Conservation (phyloP, 768 basidiomycete species). For the Boletus barrowsii region DNA sequence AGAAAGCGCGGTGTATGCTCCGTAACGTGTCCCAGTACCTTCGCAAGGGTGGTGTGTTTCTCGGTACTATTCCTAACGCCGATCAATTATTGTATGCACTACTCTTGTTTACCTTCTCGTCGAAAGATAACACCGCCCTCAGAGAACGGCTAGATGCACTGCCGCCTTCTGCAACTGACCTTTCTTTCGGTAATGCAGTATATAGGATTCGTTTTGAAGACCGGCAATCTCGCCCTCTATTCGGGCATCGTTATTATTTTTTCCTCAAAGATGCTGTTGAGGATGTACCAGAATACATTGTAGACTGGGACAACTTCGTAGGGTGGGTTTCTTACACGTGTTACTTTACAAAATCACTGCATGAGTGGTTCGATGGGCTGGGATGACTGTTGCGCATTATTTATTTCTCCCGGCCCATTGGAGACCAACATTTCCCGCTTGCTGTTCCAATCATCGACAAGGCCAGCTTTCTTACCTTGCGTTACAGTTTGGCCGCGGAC, state of each 20-base stretch:
- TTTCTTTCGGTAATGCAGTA: constrained; percentile 87
- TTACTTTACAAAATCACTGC: not conserved
- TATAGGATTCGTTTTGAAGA: constrained; percentile 88
- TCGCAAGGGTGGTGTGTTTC: constrained; percentile 81
- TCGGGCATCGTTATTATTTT: constrained; percentile 93
- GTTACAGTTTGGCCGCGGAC: constrained; percentile 72
- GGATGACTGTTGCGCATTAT: not conserved
- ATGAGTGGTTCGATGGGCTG: not conserved
- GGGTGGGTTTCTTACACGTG: constrained; percentile 45
- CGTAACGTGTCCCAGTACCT: constrained; percentile 82
- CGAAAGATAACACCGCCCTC: constrained; percentile 17
- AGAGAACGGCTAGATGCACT: constrained; percentile 73
- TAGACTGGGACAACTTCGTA: constrained; percentile 93
- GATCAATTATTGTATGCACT: constrained; percentile 72
- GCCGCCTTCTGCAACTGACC: constrained; percentile 60
- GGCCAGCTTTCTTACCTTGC: constrained; percentile 11
- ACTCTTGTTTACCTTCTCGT: constrained; percentile 3
- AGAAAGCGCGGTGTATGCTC: constrained; percentile 89
- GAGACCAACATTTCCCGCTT: not conserved
- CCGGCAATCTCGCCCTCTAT: constrained; percentile 56
- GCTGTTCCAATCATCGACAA: not conserved
- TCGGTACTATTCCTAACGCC: constrained; percentile 96
- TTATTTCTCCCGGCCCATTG: not conserved
- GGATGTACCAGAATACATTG: constrained; percentile 95
- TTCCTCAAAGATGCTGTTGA: constrained; percentile 94